phyloP scores from a whole-genome alignment of 768 basidiomycete species.

The Amanita polypyramis region DNA sequence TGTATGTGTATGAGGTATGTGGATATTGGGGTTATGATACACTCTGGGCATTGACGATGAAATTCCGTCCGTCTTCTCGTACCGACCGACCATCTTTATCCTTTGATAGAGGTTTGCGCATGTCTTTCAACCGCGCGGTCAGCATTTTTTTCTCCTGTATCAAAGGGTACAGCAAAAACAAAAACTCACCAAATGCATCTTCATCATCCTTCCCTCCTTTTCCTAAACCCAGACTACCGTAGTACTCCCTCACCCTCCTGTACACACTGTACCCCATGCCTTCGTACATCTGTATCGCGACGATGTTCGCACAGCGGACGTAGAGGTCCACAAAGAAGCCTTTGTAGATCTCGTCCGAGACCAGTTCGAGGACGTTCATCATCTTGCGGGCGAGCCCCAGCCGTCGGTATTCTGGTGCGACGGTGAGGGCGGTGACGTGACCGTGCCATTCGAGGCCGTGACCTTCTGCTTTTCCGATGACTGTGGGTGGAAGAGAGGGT shows the following conservation, averaged over 20 bases:
- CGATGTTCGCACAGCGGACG: conserved; percentile 76
- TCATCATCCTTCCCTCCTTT: conserved; percentile 76
- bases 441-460: conserved; percentile 72
- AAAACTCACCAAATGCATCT: conserved; percentile 76
- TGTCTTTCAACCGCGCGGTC: conserved; percentile 23
- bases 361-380: conserved; percentile 78
- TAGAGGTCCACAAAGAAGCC: conserved; percentile 94
- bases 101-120: conserved; percentile 66
- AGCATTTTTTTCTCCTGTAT: neutral
- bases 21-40: conserved; percentile 29
- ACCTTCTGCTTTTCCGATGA: conserved; percentile 92
- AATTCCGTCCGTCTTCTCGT: conserved; percentile 61
- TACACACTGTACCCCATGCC: conserved; percentile 90
- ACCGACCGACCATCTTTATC: conserved; percentile 56
- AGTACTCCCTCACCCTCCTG: conserved; percentile 84
- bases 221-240: conserved; percentile 66
- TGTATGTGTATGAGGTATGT: neutral
- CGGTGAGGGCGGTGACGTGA: conserved; percentile 91
- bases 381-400: conserved; percentile 80
- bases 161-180: neutral
- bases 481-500: conserved; percentile 26
- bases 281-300: conserved; percentile 91
- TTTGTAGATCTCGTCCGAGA: conserved; percentile 71
- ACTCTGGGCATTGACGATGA: conserved; percentile 54
- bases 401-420: conserved; percentile 88